Conservation (phyloP, 257 asterid species). For the Euphrasia confusa region DNA sequence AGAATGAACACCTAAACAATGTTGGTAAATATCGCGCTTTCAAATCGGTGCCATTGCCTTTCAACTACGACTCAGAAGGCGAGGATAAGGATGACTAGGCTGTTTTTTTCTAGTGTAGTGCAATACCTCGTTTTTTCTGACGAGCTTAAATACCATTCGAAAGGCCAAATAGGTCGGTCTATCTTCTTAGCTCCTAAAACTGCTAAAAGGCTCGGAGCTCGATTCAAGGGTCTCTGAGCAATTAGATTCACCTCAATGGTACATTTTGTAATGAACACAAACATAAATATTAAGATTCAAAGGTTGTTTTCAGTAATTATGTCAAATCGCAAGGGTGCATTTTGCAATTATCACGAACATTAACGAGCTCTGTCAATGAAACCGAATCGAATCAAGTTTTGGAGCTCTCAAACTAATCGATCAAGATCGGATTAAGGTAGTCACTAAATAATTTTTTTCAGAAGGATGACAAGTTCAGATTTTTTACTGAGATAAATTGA, state of each 20-base stretch:
- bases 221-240: too few relatives aligned
- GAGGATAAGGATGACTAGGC: slow-evolving; percentile 41
- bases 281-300: neutral
- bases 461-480: too few relatives aligned
- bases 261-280: neutral
- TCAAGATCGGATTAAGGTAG: neutral
- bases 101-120: too few relatives aligned
- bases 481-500: too few relatives aligned
- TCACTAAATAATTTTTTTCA: too few relatives aligned
- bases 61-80: slow-evolving; percentile 45
- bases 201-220: too few relatives aligned
- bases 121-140: too few relatives aligned
- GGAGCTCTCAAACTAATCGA: neutral
- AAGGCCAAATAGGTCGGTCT: too few relatives aligned
- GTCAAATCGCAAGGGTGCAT: too few relatives aligned
- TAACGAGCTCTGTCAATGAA: neutral
- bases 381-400: neutral
- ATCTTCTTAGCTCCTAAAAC: too few relatives aligned
- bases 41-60: slow-evolving; percentile 65
- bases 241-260: too few relatives aligned
- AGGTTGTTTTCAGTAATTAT: neutral
- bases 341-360: neutral
- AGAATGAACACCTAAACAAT: slow-evolving; percentile 72
- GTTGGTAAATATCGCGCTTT: slow-evolving; percentile 67
- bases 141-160: too few relatives aligned